phyloP scores from a whole-genome alignment of 805 yeast genomes.

The Hanseniaspora taiwanica region DNA sequence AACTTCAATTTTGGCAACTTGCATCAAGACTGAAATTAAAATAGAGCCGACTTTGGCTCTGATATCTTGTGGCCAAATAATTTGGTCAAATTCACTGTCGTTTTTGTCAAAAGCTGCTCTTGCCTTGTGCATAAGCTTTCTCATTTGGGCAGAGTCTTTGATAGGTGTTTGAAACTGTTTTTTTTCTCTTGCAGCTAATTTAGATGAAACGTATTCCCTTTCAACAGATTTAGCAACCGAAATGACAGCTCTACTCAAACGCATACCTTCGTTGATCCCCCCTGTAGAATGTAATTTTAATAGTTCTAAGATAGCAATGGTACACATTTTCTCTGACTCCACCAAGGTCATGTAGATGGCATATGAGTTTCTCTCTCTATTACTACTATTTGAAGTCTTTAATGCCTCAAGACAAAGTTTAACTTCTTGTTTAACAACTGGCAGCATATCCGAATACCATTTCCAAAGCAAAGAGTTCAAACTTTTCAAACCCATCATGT shows the following conservation, averaged over 20 bases:
- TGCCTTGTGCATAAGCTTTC: constrained; percentile 27
- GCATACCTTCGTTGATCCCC: constrained; percentile 67
- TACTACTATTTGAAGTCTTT: constrained; percentile 14
- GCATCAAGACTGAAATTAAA: constrained; percentile 58
- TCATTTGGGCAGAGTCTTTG: constrained; percentile 32
- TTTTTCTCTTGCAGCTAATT: constrained; percentile 42
- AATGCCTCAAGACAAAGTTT: constrained; percentile 36
- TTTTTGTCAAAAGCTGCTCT: constrained; percentile 25
- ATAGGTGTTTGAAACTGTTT: constrained; percentile 41
- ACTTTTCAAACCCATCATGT: constrained; percentile 34
- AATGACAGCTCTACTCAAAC: constrained; percentile 69
- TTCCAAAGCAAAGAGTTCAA: constrained; percentile 66
- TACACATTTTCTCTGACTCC: constrained; percentile 68
- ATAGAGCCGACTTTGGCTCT: constrained; percentile 73
- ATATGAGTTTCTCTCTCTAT: constrained; percentile 36
- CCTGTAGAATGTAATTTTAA: constrained; percentile 62
- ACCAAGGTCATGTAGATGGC: constrained; percentile 71
- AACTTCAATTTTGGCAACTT: constrained; percentile 73
- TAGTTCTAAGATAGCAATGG: constrained; percentile 72
- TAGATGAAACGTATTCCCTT: constrained; percentile 65
- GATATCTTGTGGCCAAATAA: constrained; percentile 42
- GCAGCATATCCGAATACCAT: constrained; percentile 70
- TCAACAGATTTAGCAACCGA: constrained; percentile 78
- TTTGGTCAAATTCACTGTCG: constrained; percentile 24
- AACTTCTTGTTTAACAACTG: constrained; percentile 56